Conservation (phyloP, 2,329 filamentous ascomycete species). For the Pezicula radicicola region DNA sequence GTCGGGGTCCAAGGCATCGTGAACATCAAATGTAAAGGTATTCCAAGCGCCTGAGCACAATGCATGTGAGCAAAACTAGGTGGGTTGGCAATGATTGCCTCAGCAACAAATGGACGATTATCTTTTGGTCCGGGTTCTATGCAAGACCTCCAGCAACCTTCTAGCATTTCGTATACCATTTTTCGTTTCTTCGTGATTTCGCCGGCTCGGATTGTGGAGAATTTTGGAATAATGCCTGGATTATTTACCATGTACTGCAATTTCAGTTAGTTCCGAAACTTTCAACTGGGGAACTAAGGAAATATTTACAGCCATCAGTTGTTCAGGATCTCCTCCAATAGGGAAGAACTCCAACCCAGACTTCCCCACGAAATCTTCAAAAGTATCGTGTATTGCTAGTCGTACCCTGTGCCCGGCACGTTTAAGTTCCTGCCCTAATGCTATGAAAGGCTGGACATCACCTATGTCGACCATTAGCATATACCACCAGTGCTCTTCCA, state of each 20-base stretch:
- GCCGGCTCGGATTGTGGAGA: conserved; percentile 69
- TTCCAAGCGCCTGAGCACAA: conserved; percentile 71
- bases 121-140: conserved; percentile 62
- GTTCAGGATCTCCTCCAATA: conserved; percentile 60
- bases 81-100: conserved; percentile 79
- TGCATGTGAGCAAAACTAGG: conserved; percentile 74
- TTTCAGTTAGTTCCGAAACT: neutral
- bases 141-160: conserved; percentile 80
- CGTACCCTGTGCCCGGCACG: conserved; percentile 66
- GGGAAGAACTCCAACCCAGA: conserved; percentile 70
- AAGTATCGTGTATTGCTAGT: conserved; percentile 66
- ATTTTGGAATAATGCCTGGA: conserved; percentile 75
- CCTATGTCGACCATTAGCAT: conserved; percentile 58
- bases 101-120: conserved; percentile 60
- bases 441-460: conserved; percentile 72
- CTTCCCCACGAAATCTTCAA: conserved; percentile 62
- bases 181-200: conserved; percentile 70
- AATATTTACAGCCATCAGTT: conserved; percentile 4
- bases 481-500: neutral
- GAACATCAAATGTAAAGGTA: conserved; percentile 77
- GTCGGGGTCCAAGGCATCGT: conserved; percentile 79
- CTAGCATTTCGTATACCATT: conserved; percentile 72
- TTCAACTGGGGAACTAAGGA: neutral
- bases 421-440: conserved; percentile 60
- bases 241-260: conserved; percentile 77